phyloP scores from a whole-genome alignment of 345 rosid species.

The Carallia pectinifolia region DNA sequence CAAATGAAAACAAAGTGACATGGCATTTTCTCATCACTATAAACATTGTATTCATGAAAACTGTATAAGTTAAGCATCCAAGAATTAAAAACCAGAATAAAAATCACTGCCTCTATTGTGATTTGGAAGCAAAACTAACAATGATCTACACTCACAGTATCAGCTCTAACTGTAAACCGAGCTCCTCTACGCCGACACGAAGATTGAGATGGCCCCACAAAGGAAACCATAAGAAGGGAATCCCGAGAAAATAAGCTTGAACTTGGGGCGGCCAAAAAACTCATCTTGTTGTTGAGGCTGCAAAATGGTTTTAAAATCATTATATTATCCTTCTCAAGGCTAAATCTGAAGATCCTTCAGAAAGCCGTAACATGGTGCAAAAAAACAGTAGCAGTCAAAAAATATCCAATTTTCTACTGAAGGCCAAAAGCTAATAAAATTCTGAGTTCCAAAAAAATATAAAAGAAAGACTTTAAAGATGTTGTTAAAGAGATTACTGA shows the following conservation, averaged over 20 bases:
- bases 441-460: no score
- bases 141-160: constrained; percentile 58
- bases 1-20: not conserved
- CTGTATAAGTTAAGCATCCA: not conserved
- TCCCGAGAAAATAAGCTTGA: constrained; percentile 63
- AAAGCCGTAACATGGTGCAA: not conserved
- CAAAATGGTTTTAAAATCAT: constrained; percentile 15
- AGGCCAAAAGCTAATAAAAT: not conserved
- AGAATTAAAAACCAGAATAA: not conserved
- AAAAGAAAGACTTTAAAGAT: no score
- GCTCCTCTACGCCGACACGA: constrained; percentile 51
- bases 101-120: not conserved
- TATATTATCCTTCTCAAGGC: constrained; percentile 8
- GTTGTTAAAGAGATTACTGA: no score
- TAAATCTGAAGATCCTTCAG: not conserved
- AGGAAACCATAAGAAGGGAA: constrained; percentile 55
- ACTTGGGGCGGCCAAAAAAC: constrained; percentile 52
- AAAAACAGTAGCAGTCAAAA: not conserved
- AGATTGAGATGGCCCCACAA: constrained; percentile 39
- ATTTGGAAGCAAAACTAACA: constrained; percentile 7
- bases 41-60: not conserved
- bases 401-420: no score
- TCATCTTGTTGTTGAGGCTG: constrained; percentile 41
- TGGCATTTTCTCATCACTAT: not conserved
- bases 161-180: constrained; percentile 77